Evolutionary conservation across 2,329 filamentous ascomycete species (phyloP).

Genomic region (Aureobasidium subglaciale): DNA sequence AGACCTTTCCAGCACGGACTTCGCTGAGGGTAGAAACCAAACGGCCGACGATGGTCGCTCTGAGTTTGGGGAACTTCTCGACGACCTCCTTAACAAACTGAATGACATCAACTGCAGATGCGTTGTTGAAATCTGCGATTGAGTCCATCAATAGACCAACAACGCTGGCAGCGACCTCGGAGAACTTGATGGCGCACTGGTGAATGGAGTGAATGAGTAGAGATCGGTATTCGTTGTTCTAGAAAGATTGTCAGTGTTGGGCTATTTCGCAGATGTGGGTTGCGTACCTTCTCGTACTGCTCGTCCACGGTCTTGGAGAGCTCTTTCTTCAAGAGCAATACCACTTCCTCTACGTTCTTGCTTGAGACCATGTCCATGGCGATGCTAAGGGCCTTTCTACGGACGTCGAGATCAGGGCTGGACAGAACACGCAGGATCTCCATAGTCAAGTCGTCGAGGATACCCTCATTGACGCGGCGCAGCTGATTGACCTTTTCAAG

Average conservation of each 20-base stretch:
- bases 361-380: conserved; percentile 97
- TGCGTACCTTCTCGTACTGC: conserved; percentile 78
- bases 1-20: conserved; percentile 94
- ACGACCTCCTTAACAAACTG: conserved; percentile 98
- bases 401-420: conserved; percentile 91
- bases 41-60: conserved; percentile 78
- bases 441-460: conserved; percentile 92
- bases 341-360: conserved; percentile 97
- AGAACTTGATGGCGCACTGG: conserved; percentile 98
- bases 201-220: conserved; percentile 96
- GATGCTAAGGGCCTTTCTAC: conserved; percentile 81
- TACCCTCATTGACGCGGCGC: conserved; percentile 78
- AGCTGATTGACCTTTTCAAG: conserved; percentile 87
- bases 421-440: conserved; percentile 92
- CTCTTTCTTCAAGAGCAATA: conserved; percentile 94
- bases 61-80: conserved; percentile 89
- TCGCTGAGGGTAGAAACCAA: conserved; percentile 86
- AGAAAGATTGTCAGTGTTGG: conserved; percentile 20
- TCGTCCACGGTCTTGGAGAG: conserved; percentile 95
- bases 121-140: conserved; percentile 96
- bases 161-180: conserved; percentile 92
- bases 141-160: conserved; percentile 98
- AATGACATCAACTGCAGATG: conserved; percentile 93
- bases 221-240: conserved; percentile 87
- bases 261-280: neutral